Evolutionary conservation across 768 basidiomycete genomes (phyloP), one percentile per base, ranked within the genome.

Genomic region (Dioszegia hungarica): DNA sequence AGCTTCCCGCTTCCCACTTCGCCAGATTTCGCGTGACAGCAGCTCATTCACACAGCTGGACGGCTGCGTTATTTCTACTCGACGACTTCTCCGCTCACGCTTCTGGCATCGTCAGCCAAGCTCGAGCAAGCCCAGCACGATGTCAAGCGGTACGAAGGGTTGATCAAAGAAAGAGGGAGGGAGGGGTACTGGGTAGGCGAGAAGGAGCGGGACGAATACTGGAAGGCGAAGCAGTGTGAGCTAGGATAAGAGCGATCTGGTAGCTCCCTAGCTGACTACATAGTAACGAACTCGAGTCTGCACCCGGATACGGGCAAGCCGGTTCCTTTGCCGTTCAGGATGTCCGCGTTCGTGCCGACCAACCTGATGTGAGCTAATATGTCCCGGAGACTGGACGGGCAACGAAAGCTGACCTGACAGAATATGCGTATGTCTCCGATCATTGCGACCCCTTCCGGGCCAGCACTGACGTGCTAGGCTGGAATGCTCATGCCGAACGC

Each of bases 401-500:
- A 2, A 11, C 5, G 10, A 34, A 19, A 40, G 43, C 59, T 45
- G 31, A 54, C 24, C 14, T 28, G 14, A 22, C 38, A 61, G 60
- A 28, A 61, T 61, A 34, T 61, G 60, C 29, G 60, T 61, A 22
- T 11, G 60, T 57, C 11, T 31, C 29, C n/a, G n/a, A n/a, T n/a
- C 19, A 29, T 8, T 9, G n/a, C 40, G 3, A 39, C 40, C 3
- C 10, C 29, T 3, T 31, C 22, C 17, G 11, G 28, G 52, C 4
- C 15, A 2, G n/a, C 8, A 9, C 47, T 57, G 33, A 57, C n/a
- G 2, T 28, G 33, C 1, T 27, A 75, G 73, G 78, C 75, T 9
- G 78, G 78, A 19, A 78, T 79, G 78, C 73, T 79, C 53, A 77
- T 75, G 74, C 78, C 78, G 6, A 78, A 78, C 52, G 69, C 76